Percentiles rank a stretch among this genome's conserved stretches.
Conservation (phyloP, 148 eudicot genomes). For the Vaccinium macrocarpon region DNA sequence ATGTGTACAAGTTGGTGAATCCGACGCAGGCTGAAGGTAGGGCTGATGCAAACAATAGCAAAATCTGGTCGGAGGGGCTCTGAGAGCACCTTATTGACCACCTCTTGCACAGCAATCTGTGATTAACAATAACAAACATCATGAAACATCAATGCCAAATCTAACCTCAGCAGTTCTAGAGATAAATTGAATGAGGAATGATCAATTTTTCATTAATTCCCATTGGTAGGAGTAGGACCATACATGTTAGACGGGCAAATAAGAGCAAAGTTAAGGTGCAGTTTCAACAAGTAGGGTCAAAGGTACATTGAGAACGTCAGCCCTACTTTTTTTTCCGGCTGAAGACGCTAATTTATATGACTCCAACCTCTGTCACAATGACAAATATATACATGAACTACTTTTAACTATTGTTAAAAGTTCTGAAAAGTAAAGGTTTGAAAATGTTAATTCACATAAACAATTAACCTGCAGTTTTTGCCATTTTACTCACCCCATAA, state of each 20-base stretch:
- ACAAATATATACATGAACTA: background rate
- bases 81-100: conserved; percentile 64
- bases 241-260: background rate
- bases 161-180: background rate
- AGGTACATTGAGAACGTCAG: background rate
- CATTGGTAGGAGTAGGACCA: background rate
- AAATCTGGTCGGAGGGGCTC: conserved; percentile 81
- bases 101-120: conserved; percentile 74
- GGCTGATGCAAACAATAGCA: conserved; percentile 55
- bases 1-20: conserved; percentile 56
- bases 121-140: conserved; percentile 9
- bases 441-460: background rate
- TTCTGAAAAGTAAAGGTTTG: background rate
- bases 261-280: background rate
- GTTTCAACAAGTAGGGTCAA: background rate
- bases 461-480: background rate
- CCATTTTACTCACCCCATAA: no score
- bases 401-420: background rate
- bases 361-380: background rate
- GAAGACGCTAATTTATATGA: background rate
- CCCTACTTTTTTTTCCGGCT: background rate
- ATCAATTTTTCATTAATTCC: background rate
- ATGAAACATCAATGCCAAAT: background rate
- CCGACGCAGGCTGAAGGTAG: conserved; percentile 27
- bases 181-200: background rate